Evolutionary conservation across 78 protist genomes (phyloP), one percentile per base, ranked within the genome.

Genomic region (Emiliania huxleyi): DNA sequence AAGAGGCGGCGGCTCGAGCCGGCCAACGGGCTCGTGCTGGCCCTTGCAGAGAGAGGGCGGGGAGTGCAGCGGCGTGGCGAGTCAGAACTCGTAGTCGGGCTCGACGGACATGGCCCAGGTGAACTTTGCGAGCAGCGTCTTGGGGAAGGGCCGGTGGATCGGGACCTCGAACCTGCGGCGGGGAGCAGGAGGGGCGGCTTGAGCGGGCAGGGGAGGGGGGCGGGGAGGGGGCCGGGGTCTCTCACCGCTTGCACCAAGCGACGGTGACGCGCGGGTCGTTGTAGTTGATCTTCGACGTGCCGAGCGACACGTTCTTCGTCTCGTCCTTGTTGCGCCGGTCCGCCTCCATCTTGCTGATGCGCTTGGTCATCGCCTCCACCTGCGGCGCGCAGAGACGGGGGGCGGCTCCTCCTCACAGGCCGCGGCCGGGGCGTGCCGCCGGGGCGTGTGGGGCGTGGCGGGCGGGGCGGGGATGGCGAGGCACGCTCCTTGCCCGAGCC

Each of bases 221-320:
- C 26, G 92, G 71, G 88, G 89, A 94, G 55, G 3, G 75, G 75
- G 12, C 12, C 11, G 75, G 75, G 5, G 12, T 15, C 29, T 62
- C 75, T 4, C 12, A 15, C 75, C 2, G 23, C 91, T 96, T 97
- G 91, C 98, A 97, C 99, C 75, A 62, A 15, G 99, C 98, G n/a
- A 97, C 96, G 2, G 97, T 95, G 91, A 99, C 97, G 43, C 99
- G 96, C 23, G 99, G 99, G 92, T 99, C 99, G 38, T 98, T 91
- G 94, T 99, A 99, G 95, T 99, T 99, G 93, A 98, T 94, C 90
- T 96, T 97, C 6, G 99, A 96, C 23, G 99, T 99, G 75, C 98
- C 93, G 46, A 99, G 96, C 0, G 99, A 55, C 33, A 94, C 92
- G 33, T 90, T 91, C 75, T 96, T 94, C 87, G 5, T 95, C 18